Conservation (phyloP, 306 rosid species). For the Vigna angularis region DNA sequence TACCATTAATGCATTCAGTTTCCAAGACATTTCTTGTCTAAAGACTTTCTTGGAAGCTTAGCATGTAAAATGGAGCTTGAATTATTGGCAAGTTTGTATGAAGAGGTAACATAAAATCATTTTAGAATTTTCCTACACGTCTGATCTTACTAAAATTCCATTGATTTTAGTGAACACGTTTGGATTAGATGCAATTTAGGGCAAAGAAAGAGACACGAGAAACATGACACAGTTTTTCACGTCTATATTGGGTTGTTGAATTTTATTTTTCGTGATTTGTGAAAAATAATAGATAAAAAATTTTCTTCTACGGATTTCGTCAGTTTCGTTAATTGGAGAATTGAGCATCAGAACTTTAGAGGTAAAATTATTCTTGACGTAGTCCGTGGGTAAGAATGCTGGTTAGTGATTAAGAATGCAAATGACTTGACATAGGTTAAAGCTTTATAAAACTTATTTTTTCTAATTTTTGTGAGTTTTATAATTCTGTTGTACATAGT, state of each 20-base stretch:
- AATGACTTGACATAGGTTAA: neutral
- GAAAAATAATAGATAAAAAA: neutral
- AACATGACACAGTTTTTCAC: neutral
- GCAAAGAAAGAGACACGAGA: neutral
- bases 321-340: too few species aligned
- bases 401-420: neutral
- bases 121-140: neutral
- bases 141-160: neutral
- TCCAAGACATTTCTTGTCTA: neutral
- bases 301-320: neutral
- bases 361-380: neutral
- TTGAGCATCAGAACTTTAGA: neutral
- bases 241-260: neutral
- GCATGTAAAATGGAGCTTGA: neutral
- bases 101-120: neutral
- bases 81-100: neutral
- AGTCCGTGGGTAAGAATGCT: neutral
- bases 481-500: too few species aligned
- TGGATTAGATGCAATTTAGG: neutral
- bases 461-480: neutral
- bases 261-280: neutral
- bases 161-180: neutral
- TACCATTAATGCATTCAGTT: conserved; percentile 15
- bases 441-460: neutral
- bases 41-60: neutral